Evolutionary conservation across 2,329 filamentous ascomycete genomes (phyloP), one percentile per base, ranked within the genome.

Genomic region (Colletotrichum sp.): DNA sequence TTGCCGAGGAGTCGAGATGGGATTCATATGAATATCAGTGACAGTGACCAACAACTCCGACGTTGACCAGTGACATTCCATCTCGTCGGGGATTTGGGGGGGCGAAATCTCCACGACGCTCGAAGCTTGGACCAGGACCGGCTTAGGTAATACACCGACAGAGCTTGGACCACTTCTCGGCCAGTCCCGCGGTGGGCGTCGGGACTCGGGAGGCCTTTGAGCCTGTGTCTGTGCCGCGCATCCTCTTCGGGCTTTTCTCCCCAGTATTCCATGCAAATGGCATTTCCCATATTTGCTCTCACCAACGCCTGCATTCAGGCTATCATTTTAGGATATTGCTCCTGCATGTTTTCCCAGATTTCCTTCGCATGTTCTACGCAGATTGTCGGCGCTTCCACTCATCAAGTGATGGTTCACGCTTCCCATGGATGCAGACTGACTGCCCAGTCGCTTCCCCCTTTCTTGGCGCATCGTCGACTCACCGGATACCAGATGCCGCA

Each of bases 391-490:
- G 64, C 73, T 52, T 73, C 70, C 63, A 52, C 44, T 52, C 44
- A 68, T 76, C 59, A 52, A 73, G 73, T 73, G 69, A 76, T 73
- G 70, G 57, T n/a, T 57, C 18, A 39, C 44, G 32, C 36, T 52
- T 7, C 13, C 57, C 26, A 60, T 49, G 30, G 70, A 30, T 52
- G 70, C 70, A 68, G 63, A 71, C 36, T 55, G 62, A 75, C 63
- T 30, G 59, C 15, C 49, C 32, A 36, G 49, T 16, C 57, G 39
- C 24, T 16, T 59, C 21, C 52, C 49, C 55, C 28, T 60, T 73
- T 73, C 64, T 76, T 60, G 73, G 64, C 70, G 64, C 73, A 73
- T 59, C 59, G n/a, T 73, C 62, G 73, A 73, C 63, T 76, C 69
- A 68, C 73, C 73, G 73, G 73, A 52, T 59, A 26, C 30, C 36